These are phyloP conservation scores for Allium cepa DNA, from an alignment of 106 monocot species.

Conservation along the genomic window DNA sequence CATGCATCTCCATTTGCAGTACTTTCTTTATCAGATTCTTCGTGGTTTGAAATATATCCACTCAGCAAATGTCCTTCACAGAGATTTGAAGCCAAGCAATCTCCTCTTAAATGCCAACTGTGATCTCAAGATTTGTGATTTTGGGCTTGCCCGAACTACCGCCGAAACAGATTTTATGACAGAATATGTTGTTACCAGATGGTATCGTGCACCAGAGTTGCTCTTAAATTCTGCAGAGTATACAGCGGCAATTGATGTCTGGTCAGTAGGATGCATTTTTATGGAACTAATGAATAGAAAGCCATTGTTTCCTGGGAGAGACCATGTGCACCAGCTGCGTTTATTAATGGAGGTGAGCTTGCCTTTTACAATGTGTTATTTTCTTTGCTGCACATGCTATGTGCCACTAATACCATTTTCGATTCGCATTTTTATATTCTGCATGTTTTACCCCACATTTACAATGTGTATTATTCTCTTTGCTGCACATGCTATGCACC, in stretches of 20 bases:
- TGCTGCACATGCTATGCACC: no score
- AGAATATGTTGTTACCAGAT: slow-evolving; percentile 95
- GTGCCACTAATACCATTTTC: no score
- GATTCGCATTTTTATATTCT: no score
- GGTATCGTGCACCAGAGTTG: slow-evolving; percentile 94
- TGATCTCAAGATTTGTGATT: slow-evolving; percentile 96
- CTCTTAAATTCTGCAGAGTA: slow-evolving; percentile 92
- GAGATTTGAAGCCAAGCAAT: slow-evolving; percentile 98
- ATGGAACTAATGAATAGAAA: slow-evolving; percentile 95
- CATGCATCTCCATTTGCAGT: slow-evolving; percentile 36
- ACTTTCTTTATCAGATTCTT: slow-evolving; percentile 95
- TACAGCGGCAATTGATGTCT: slow-evolving; percentile 93
- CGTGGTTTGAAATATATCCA: slow-evolving; percentile 98
- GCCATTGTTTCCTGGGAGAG: slow-evolving; percentile 93
- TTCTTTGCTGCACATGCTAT: no score
- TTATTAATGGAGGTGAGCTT: slow-evolving; percentile 77
- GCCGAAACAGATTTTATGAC: slow-evolving; percentile 99
- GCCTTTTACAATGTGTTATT: background rate
- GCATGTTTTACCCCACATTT: no score
- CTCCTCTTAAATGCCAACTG: slow-evolving; percentile 95
- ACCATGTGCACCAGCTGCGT: slow-evolving; percentile 93
- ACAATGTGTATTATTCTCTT: no score
- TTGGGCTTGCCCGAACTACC: slow-evolving; percentile 93
- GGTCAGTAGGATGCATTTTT: slow-evolving; percentile 99
- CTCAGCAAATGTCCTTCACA: slow-evolving; percentile 96